Evolutionary conservation across 2,329 filamentous ascomycete species (phyloP).

Genomic region (Trichoderma guizhouense): DNA sequence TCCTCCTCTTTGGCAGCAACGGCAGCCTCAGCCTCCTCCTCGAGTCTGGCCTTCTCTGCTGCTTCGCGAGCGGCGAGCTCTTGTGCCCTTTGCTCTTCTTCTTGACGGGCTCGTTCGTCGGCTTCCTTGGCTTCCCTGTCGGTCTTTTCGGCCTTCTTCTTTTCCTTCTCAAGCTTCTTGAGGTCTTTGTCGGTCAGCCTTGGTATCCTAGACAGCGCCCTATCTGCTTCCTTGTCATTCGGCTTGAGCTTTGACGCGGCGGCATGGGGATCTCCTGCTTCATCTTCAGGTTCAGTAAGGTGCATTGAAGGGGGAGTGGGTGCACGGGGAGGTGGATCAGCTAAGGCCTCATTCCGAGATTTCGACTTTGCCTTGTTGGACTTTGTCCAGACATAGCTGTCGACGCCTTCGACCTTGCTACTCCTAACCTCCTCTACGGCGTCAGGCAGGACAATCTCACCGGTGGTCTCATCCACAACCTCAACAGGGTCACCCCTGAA

Average conservation of each 20-base stretch:
- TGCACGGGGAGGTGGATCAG: conserved; percentile 44
- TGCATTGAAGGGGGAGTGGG: conserved; percentile 48
- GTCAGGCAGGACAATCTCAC: conserved; percentile 46
- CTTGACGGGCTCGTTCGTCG: conserved; percentile 31
- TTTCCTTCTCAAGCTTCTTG: conserved; percentile 49
- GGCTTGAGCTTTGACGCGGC: conserved; percentile 41
- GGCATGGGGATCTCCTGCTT: conserved; percentile 36
- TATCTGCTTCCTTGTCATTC: conserved; percentile 31
- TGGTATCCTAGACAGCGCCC: conserved; percentile 36
- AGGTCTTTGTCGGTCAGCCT: conserved; percentile 50
- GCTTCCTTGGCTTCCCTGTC: conserved; percentile 34
- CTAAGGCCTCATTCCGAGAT: conserved; percentile 36
- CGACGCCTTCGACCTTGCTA: conserved; percentile 41
- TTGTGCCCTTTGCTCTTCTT: conserved; percentile 24
- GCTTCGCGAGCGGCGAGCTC: conserved; percentile 26
- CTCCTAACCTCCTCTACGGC: conserved; percentile 44
- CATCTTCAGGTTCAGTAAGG: conserved; percentile 38
- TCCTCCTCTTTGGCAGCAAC: conserved; percentile 34
- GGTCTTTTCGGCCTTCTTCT: conserved; percentile 41
- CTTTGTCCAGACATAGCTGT: conserved; percentile 42
- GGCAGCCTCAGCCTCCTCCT: conserved; percentile 25
- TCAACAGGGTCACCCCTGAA: conserved; percentile 49
- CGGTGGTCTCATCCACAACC: conserved; percentile 43
- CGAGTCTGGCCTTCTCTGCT: conserved; percentile 25
- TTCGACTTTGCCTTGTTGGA: conserved; percentile 46